These are phyloP conservation scores for Pyrus communis DNA, from an alignment of 306 rosid genomes.

Conservation along the genomic window DNA sequence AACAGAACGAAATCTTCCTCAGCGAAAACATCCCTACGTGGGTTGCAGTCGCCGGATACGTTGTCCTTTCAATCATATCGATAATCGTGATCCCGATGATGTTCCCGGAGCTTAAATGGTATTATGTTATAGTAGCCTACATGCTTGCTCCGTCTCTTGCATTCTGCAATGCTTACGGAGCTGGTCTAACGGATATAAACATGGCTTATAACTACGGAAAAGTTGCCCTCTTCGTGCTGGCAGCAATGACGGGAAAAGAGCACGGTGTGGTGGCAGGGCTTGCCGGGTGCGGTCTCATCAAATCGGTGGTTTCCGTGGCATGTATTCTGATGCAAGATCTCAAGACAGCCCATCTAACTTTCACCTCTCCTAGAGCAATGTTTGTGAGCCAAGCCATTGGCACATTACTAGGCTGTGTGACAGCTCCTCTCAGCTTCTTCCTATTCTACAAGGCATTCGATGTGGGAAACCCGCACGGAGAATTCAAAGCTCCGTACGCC, in stretches of 20 bases:
- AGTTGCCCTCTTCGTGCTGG: conserved; percentile 69
- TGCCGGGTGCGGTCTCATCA: conserved; percentile 70
- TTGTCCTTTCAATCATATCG: conserved; percentile 29
- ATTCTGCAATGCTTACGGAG: conserved; percentile 90
- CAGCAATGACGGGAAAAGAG: conserved; percentile 43
- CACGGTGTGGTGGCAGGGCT: conserved; percentile 51
- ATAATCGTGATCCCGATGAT: conserved; percentile 47
- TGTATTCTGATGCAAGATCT: conserved; percentile 90
- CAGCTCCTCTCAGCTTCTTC: conserved; percentile 78
- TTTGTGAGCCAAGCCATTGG: conserved; percentile 72
- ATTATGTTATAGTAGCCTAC: conserved; percentile 33
- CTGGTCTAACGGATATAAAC: conserved; percentile 91
- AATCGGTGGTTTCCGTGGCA: conserved; percentile 66
- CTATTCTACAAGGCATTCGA: conserved; percentile 65
- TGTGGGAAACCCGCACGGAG: conserved; percentile 67
- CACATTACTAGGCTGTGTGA: conserved; percentile 60
- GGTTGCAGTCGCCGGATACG: conserved; percentile 34
- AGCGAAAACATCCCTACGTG: conserved; percentile 63
- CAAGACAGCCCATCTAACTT: conserved; percentile 77
- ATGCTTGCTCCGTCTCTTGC: conserved; percentile 82
- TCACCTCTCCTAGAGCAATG: conserved; percentile 87
- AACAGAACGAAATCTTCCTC: conserved; percentile 49
- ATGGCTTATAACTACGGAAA: conserved; percentile 96
- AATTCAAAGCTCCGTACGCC: conserved; percentile 91
- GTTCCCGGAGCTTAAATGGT: conserved; percentile 58